phyloP scores from a whole-genome alignment of 345 rosid genomes.

The Heritiera littoralis region DNA sequence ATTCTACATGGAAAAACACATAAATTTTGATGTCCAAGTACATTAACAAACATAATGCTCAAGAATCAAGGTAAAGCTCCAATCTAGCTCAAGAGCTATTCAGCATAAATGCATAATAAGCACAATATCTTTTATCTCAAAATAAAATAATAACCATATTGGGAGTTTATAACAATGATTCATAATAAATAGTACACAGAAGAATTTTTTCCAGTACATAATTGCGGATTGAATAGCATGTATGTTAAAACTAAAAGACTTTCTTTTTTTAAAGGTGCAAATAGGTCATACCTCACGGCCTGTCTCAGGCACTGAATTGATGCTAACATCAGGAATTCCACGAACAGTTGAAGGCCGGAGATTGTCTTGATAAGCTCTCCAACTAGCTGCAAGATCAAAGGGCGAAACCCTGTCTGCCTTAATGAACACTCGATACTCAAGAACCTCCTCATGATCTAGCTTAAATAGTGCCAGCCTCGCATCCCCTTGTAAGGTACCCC shows the following conservation, averaged over 20 bases:
- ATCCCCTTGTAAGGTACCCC: conserved; percentile 88
- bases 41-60: conserved; percentile 61
- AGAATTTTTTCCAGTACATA: background rate
- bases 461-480: conserved; percentile 68
- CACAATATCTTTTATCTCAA: conserved; percentile 4
- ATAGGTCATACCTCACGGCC: conserved; percentile 60
- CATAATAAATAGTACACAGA: background rate
- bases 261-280: background rate
- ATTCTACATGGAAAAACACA: conserved; percentile 39
- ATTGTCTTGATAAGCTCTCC: conserved; percentile 96
- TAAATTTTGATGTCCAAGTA: conserved; percentile 16
- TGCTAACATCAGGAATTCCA: conserved; percentile 94
- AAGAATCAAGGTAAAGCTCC: conserved; percentile 70
- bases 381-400: conserved; percentile 97
- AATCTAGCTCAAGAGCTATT: conserved; percentile 63
- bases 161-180: background rate
- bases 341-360: conserved; percentile 90
- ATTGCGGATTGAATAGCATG: background rate
- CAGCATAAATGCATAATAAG: conserved; percentile 33
- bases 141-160: background rate
- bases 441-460: conserved; percentile 66
- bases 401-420: conserved; percentile 95
- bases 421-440: conserved; percentile 75
- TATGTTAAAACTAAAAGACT: background rate
- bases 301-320: conserved; percentile 56